Percentiles rank a stretch among this genome's conserved stretches.
Evolutionary conservation across 2,329 filamentous ascomycete species (phyloP).

Genomic region (Diaporthe vaccinii): DNA sequence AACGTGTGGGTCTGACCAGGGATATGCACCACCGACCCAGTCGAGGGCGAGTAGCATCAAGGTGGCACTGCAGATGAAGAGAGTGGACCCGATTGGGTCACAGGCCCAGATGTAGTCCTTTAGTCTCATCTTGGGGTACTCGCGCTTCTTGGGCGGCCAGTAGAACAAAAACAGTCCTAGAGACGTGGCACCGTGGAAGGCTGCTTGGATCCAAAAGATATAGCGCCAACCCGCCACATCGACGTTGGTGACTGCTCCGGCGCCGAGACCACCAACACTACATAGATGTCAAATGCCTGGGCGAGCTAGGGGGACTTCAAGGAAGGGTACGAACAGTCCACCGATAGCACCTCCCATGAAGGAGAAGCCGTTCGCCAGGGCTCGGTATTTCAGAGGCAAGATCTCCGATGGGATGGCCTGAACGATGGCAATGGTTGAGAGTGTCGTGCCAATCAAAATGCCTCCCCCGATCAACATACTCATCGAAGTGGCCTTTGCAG

Average conservation of each 20-base stretch:
- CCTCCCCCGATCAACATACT: slow-evolving; percentile 69
- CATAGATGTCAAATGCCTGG: background rate
- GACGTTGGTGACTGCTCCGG: slow-evolving; percentile 65
- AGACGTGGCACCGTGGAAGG: slow-evolving; percentile 62
- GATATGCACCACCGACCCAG: slow-evolving; percentile 60
- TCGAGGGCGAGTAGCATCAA: slow-evolving; percentile 60
- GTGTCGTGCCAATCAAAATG: slow-evolving; percentile 67
- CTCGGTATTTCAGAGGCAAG: slow-evolving; percentile 68
- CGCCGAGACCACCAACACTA: slow-evolving; percentile 63
- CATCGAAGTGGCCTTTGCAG: slow-evolving; percentile 68
- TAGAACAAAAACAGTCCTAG: slow-evolving; percentile 63
- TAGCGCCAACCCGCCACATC: slow-evolving; percentile 63
- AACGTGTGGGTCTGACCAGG: slow-evolving; percentile 55
- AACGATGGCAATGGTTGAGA: slow-evolving; percentile 68
- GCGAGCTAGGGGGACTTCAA: background rate
- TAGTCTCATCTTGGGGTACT: slow-evolving; percentile 54
- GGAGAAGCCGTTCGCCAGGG: slow-evolving; percentile 66
- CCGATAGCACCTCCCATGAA: slow-evolving; percentile 65
- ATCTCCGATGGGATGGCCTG: slow-evolving; percentile 70
- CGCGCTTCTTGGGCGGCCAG: slow-evolving; percentile 56
- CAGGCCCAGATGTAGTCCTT: slow-evolving; percentile 60
- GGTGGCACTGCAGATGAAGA: slow-evolving; percentile 59
- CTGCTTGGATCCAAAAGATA: slow-evolving; percentile 72
- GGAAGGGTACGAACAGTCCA: slow-evolving; percentile 55
- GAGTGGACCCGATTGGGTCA: slow-evolving; percentile 60